Conservation (phyloP, 176 grass and related monocot species). For the Hordeum marinum region DNA sequence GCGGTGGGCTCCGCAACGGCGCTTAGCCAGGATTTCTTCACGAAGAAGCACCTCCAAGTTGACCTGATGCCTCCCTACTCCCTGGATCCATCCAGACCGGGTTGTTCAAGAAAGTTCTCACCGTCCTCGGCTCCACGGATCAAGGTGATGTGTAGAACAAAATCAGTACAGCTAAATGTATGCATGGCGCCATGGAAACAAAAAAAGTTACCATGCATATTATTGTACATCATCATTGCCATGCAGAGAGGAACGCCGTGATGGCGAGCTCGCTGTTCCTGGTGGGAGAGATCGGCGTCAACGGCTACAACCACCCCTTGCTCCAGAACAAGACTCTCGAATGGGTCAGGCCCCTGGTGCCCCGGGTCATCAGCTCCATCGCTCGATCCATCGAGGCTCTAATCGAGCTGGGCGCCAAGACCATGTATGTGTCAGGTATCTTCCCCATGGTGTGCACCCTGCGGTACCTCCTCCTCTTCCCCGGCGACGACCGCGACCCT, state of each 20-base stretch:
- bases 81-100: conserved; percentile 44
- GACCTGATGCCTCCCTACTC: conserved; percentile 48
- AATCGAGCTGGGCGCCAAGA: no score
- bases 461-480: no score
- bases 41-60: conserved; percentile 37
- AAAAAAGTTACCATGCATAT: no score
- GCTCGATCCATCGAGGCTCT: no score
- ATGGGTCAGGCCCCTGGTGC: no score
- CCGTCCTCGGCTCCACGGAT: conserved; percentile 23
- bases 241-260: background rate
- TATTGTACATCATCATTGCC: fast-evolving
- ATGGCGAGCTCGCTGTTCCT: no score
- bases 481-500: no score
- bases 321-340: conserved; percentile 12
- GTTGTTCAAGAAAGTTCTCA: conserved; percentile 53
- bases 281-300: conserved; percentile 57
- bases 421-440: no score
- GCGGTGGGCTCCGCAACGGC: conserved; percentile 66
- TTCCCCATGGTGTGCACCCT: no score
- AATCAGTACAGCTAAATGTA: no score
- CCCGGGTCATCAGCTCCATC: no score
- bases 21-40: conserved; percentile 48
- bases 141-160: background rate
- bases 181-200: no score
- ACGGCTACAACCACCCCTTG: conserved; percentile 63